These are phyloP conservation scores for Macrophomina pseudophaseolina DNA, from an alignment of 2,329 filamentous ascomycete genomes.

Conservation along the genomic window DNA sequence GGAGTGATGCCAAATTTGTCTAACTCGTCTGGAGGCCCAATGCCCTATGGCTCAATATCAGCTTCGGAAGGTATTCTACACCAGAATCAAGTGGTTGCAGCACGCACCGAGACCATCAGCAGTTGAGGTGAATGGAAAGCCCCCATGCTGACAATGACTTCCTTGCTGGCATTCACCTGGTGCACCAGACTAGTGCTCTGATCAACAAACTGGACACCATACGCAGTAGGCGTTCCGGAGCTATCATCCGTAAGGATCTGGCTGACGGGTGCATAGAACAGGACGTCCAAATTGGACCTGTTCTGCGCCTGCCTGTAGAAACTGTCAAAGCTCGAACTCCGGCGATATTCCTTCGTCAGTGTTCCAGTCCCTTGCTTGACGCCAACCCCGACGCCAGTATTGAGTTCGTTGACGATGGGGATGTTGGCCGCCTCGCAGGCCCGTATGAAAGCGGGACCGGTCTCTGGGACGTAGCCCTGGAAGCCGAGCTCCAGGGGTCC, in stretches of 20 bases:
- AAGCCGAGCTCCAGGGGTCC: slow-evolving; percentile 39
- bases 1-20: slow-evolving; percentile 30
- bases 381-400: slow-evolving; percentile 37
- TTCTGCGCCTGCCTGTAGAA: slow-evolving; percentile 38
- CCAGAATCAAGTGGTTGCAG: not conserved
- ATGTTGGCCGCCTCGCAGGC: slow-evolving; percentile 38
- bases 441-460: slow-evolving; percentile 36
- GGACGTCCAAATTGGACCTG: slow-evolving; percentile 37
- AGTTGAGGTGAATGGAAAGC: slow-evolving; percentile 39
- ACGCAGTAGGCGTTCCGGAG: slow-evolving; percentile 29
- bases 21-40: slow-evolving; percentile 20
- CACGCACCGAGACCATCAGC: slow-evolving; percentile 39
- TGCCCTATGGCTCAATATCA: slow-evolving; percentile 5
- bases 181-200: slow-evolving; percentile 34
- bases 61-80: slow-evolving; percentile 5
- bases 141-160: slow-evolving; percentile 40
- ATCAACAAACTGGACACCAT: slow-evolving; percentile 37
- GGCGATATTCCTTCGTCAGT: slow-evolving; percentile 31
- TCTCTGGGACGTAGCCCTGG: slow-evolving; percentile 38
- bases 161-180: slow-evolving; percentile 38
- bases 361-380: slow-evolving; percentile 41
- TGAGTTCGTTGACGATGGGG: slow-evolving; percentile 42
- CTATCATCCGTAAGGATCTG: slow-evolving; percentile 32
- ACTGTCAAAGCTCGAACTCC: slow-evolving; percentile 40
- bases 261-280: slow-evolving; percentile 37